Percentiles rank a stretch among this genome's conserved stretches.
Conservation (phyloP, 116 monocot species). For the Papilionanthe hybrid region DNA sequence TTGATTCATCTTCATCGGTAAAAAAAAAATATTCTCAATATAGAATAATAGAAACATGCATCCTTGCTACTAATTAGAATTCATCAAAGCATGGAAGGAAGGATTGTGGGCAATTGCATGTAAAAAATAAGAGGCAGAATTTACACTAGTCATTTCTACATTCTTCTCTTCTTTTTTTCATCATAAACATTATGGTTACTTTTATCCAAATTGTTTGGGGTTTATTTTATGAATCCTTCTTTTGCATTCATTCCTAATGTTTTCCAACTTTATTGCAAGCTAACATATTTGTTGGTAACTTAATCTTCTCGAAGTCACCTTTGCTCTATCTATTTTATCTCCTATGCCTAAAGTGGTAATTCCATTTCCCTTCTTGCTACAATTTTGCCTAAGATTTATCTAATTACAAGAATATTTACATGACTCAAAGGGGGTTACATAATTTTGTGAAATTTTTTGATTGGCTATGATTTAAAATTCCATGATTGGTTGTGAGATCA, state of each 20-base stretch:
- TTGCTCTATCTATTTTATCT: neutral
- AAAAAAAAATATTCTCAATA: neutral
- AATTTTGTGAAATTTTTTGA: neutral
- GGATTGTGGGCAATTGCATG: neutral
- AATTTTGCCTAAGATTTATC: neutral
- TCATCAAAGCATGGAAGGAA: neutral
- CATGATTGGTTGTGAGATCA: neutral
- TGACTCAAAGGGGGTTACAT: neutral
- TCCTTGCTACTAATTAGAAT: neutral
- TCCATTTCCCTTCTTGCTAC: neutral
- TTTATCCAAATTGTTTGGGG: no score
- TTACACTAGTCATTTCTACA: neutral
- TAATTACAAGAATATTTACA: slow-evolving; percentile 1
- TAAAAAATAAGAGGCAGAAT: neutral
- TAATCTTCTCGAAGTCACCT: neutral
- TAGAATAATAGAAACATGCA: neutral
- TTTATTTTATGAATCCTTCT: no score
- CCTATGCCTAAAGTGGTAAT: neutral
- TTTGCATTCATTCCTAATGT: neutral
- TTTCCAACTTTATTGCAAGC: neutral
- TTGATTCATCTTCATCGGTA: neutral
- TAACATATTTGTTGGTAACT: neutral
- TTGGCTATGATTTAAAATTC: neutral
- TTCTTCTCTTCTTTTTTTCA: neutral
- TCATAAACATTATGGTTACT: no score